Evolutionary conservation across 116 monocot species (phyloP).

Genomic region (Dioscorea cayenensis): DNA sequence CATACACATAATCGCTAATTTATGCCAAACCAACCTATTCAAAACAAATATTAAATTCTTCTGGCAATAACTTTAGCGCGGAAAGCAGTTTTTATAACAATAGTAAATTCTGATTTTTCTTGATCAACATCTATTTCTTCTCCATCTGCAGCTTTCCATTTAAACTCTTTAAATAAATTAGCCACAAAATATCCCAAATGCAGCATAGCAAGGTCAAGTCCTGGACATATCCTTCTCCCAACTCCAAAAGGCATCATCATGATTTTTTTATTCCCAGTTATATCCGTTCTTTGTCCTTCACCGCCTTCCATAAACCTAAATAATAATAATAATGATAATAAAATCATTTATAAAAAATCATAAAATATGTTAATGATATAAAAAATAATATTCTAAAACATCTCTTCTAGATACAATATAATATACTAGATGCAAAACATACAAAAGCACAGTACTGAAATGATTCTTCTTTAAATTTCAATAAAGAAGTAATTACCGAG

Average conservation of each 20-base stretch:
- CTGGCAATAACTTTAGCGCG: slow-evolving; percentile 2
- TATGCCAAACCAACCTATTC: too few relatives aligned
- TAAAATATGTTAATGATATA: too few relatives aligned
- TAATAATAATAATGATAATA: too few relatives aligned
- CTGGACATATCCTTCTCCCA: not conserved
- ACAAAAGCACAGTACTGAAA: too few relatives aligned
- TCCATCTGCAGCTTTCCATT: slow-evolving; percentile 8
- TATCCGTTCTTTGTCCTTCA: slow-evolving; percentile 14
- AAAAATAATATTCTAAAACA: too few relatives aligned
- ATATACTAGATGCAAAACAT: too few relatives aligned
- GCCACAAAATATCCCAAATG: slow-evolving; percentile 18
- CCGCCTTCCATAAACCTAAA: not conserved
- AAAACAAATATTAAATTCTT: too few relatives aligned
- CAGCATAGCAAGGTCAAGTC: slow-evolving; percentile 8
- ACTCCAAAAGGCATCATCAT: slow-evolving; percentile 2
- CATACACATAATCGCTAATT: too few relatives aligned
- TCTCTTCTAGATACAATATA: too few relatives aligned
- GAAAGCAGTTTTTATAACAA: slow-evolving; percentile 6
- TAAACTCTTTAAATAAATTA: slow-evolving; percentile 8
- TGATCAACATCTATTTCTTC: not conserved
- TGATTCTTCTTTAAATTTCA: too few relatives aligned
- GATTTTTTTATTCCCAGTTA: slow-evolving; percentile 38
- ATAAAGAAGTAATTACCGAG: too few relatives aligned
- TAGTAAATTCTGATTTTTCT: not conserved
- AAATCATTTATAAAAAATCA: too few relatives aligned